phyloP scores from a whole-genome alignment of 148 eudicot genomes.

The Tetragonia tetragonoides region DNA sequence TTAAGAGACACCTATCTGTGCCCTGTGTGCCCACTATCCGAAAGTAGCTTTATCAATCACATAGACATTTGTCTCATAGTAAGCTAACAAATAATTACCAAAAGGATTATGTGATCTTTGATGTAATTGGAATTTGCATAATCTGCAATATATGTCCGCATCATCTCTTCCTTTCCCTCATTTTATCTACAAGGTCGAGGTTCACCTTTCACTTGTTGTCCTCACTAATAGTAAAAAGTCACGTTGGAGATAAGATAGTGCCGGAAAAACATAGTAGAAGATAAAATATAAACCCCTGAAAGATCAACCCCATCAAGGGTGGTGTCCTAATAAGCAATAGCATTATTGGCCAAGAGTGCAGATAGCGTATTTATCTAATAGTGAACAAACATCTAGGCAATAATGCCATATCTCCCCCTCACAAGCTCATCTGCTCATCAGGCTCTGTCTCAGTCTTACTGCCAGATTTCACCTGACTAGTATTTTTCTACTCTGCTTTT shows the following conservation, averaged over 20 bases:
- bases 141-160: neutral
- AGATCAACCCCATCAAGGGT: neutral
- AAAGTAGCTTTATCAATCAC: conserved; percentile 23
- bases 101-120: conserved; percentile 18
- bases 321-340: too few species aligned
- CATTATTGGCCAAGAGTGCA: too few species aligned
- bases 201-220: too few species aligned
- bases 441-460: neutral
- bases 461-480: neutral
- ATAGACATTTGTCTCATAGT: conserved; percentile 10
- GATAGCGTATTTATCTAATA: too few species aligned
- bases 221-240: neutral
- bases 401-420: neutral
- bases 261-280: neutral
- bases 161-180: neutral
- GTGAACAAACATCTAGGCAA: neutral
- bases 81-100: conserved; percentile 16
- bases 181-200: neutral
- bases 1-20: conserved; percentile 1
- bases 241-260: neutral
- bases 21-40: conserved; percentile 18
- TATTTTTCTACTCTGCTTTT: neutral
- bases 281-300: neutral
- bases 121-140: conserved; percentile 6
- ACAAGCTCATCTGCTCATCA: neutral